Evolutionary conservation across 192 early-diverging fungal genomes (phyloP), one percentile per base, ranked within the genome.

Genomic region (Coemansia nantahalensis): DNA sequence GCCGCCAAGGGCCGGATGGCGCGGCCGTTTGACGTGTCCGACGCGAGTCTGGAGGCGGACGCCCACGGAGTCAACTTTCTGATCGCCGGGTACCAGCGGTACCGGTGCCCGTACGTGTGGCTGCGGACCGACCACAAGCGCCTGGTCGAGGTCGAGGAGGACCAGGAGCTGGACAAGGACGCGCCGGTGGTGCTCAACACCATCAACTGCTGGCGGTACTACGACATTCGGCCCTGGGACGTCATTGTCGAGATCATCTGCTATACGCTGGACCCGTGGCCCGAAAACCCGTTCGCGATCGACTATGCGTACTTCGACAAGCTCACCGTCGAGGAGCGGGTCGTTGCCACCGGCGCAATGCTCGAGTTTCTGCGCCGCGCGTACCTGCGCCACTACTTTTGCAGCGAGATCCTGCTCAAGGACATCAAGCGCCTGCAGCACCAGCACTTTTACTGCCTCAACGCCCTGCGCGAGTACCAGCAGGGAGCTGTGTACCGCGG

Each of bases 51-150:
- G 18, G 63, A 54, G 38, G 32, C 34, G 45, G 86, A 87, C 51
- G 43, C 65, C 16, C 44, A 62, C 18, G 72, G 74, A 5, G 73
- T 82, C 5, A 81, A 80, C 17, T 87, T 87, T 42, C 45, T 87
- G 21, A 65, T 87, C 34, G 84, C 84, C 39, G 86, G 84, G 34
- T 87, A 87, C 46, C 78, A 82, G 24, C 74, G 82, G 10, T 87
- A 87, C 58, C 80, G 81, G 51, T 83, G 84, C 34, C 86, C 86
- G 17, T 87, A 84, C 51, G 86, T 87, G 34, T 87, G 86, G 86
- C 68, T 84, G 33, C 72, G 83, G 2, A 82, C 83, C 18, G 77
- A 84, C 58, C 83, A 84, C 70, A 66, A 79, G 43, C 40, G 54
- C 19, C 75, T 86, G 11, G 77, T 83, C 17, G 61, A 71, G 32